Evolutionary conservation across 164 flowering plant genomes (phyloP), one percentile per base, ranked within the genome.

Genomic region (Malania oleifera): DNA sequence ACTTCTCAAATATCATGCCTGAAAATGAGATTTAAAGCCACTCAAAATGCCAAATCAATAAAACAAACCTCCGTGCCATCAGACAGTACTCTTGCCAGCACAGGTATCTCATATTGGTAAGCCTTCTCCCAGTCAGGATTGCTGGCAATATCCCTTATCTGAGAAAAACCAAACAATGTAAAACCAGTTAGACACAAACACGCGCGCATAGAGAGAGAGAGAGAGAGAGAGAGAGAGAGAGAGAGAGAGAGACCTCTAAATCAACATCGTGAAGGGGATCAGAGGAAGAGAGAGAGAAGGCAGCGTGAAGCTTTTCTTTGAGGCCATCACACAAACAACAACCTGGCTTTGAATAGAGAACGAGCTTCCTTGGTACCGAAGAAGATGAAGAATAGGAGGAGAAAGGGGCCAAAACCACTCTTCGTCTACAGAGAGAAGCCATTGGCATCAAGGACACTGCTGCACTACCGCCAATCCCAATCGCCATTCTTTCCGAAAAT

Each of bases 261-360:
- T 80, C 70, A 41, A 92, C 81, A 59, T 85, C 95, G 52, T 70
- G 64, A 56, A 92, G 87, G 11, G 93, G 76, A 67, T 84, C 78
- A 10, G 87, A 76, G n/a, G 77, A 76, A 9, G 75, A 61, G 46
- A 89, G 77, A 51, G 67, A 63, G 63, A 92, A 84, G 0, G 93
- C 98, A n/a, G 84, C 77, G 8, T 79, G 70, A 38, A 89, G 88
- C 69, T 89, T 89, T 57, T 92, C 93, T 75, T 92, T 87, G 78
- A 89, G 97, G 65, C 96, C 96, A 63, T 92, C 98, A 68, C 98
- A 92, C 80, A 89, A 77, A 69, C 98, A 92, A 71, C 98, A 92
- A 17, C 95, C 98, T 22, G 98, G 96, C 69, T 87, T 89, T 7
- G 91, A 79, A 74, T 92, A 87, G 23, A 89, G 83, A 5, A 86